Evolutionary conservation across 2,329 filamentous ascomycete genomes (phyloP).

Genomic region (Fusarium penzigii): DNA sequence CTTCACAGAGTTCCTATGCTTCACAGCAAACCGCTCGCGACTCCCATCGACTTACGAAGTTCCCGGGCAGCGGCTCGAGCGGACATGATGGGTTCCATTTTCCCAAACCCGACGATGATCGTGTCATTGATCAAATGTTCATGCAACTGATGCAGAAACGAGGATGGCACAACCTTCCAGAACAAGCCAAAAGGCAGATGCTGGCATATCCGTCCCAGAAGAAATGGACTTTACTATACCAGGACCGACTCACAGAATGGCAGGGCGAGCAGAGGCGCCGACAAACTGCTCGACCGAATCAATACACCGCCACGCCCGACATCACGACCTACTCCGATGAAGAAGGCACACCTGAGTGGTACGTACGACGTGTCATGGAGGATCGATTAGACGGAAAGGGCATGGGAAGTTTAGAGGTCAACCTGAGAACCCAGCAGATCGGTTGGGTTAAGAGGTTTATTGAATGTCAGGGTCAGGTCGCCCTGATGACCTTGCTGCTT

Average conservation of each 20-base stretch:
- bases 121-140: slow-evolving; percentile 87
- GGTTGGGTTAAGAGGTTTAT: slow-evolving; percentile 97
- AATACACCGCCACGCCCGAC: slow-evolving; percentile 68
- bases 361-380: slow-evolving; percentile 95
- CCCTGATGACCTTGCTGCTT: slow-evolving; percentile 86
- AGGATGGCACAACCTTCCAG: slow-evolving; percentile 95
- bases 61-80: slow-evolving; percentile 41
- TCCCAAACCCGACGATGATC: slow-evolving; percentile 75
- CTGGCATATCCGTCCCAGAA: slow-evolving; percentile 90
- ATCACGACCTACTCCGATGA: slow-evolving; percentile 82
- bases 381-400: slow-evolving; percentile 91
- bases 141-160: slow-evolving; percentile 94
- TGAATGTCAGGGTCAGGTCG: slow-evolving; percentile 95
- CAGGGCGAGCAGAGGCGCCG: slow-evolving; percentile 92
- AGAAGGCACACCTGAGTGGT: slow-evolving; percentile 97
- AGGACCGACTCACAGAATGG: slow-evolving; percentile 90
- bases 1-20: slow-evolving; percentile 57
- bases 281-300: slow-evolving; percentile 70
- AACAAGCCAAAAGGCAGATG: slow-evolving; percentile 94
- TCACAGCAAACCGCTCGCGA: slow-evolving; percentile 42
- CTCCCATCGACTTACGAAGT: slow-evolving; percentile 58
- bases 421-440: slow-evolving; percentile 92
- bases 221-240: slow-evolving; percentile 97
- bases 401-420: slow-evolving; percentile 90
- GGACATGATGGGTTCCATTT: slow-evolving; percentile 60